phyloP scores from a whole-genome alignment of 371 early-diverging fungal genomes.

The Chytridiales sp. region DNA sequence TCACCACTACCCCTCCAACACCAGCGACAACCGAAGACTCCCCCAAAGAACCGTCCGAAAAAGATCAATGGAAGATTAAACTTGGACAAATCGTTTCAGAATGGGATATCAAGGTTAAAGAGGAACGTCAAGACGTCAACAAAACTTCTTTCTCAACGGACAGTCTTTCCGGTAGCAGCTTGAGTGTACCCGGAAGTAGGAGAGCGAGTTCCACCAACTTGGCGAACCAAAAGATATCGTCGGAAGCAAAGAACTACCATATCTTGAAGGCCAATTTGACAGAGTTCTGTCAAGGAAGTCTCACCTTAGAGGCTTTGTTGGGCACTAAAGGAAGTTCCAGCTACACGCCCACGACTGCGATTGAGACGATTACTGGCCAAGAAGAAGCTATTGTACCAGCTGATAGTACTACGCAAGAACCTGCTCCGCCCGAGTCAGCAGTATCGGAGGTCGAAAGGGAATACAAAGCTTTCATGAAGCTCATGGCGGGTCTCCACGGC shows the following conservation, averaged over 20 bases:
- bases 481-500: slow-evolving; percentile 29
- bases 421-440: neutral
- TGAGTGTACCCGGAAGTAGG: too few species aligned
- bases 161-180: too few species aligned
- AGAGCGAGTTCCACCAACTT: too few species aligned
- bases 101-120: neutral
- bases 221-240: too few species aligned
- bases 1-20: neutral
- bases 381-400: neutral
- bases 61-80: slow-evolving; percentile 31
- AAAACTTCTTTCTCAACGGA: too few species aligned
- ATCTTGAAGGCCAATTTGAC: slow-evolving; percentile 19
- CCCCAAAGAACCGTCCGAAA: neutral
- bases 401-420: neutral
- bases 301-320: slow-evolving; percentile 4
- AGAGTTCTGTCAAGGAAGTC: slow-evolving; percentile 26
- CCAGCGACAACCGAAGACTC: neutral
- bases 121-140: neutral
- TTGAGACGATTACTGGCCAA: neutral
- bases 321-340: neutral
- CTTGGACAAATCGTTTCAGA: slow-evolving; percentile 18
- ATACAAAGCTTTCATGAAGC: slow-evolving; percentile 22
- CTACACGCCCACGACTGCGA: neutral
- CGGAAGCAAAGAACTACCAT: too few species aligned
- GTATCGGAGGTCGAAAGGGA: slow-evolving; percentile 19